Base-by-base conservation (phyloP, 2,329 filamentous ascomycete genomes). In the Fusarium annulatum region DNA sequence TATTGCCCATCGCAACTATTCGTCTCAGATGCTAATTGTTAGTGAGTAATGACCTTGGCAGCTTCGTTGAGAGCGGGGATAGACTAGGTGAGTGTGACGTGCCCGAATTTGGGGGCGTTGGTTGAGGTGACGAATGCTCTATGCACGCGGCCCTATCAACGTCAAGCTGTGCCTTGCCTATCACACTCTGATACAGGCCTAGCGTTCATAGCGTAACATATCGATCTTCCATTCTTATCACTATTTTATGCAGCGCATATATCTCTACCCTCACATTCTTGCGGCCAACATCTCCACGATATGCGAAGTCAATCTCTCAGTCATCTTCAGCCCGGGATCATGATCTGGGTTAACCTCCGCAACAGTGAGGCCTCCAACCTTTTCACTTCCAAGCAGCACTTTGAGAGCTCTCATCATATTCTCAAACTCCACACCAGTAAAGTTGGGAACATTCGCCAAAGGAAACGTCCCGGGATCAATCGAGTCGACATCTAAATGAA, bases 291-390 rank as follows among this genome's bases (percentile, higher is more conserved):
- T 71, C 10, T 23, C 36, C 28, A 63, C 45, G 18, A 75, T 34
- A 21, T 57, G 23, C 8, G 52, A 33, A 2, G 69, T 66, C 7
- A 76, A 46, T n/a, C 12, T 69, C 8, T 56, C 63, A 5, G 72
- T 43, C 74, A 76, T 73, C 7, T 60, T 14, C 38, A 73, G 21
- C 14, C 42, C 61, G 10, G 74, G 74, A 23, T 76, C 71, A 21
- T 76, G 71, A 57, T 76, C 74, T 12, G 74, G 65, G 39, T 76
- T 76, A 7, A 76, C 74, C 41, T 75, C 74, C 2, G 74, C 74
- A 28, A 76, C n/a, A 15, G 52, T 68, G 10, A 76, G 43, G 18
- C 71, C 74, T 7, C 34, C 41, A 19, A 75, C 61, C 19, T 71
- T 67, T 3, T 63, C 26, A 26, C 63, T 69, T 2, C 26, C 16